Evolutionary conservation across 495 filamentous ascomycete genomes (phyloP), one percentile per base, ranked within the genome.

Genomic region (Saxophila tyrrhenica): DNA sequence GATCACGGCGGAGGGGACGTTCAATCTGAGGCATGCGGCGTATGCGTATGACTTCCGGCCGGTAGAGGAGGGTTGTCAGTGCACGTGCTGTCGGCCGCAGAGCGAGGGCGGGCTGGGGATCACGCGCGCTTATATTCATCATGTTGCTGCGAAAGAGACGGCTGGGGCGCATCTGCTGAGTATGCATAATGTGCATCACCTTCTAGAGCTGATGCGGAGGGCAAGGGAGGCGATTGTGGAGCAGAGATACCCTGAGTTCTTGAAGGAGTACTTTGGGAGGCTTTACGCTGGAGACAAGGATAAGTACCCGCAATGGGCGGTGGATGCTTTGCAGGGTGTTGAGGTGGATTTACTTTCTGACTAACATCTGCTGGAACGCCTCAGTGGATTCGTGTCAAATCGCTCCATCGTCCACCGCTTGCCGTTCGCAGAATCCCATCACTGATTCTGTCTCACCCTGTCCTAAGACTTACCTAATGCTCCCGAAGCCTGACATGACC

Each of bases 141-240:
- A 99, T 69, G 75, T 94, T 47, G 82, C 87, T 0, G 83, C 83
- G 1, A 99, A 99, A 66, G 92, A 97, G 72, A 97, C 92, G 7
- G 92, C 86, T 0, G 91, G 90, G 11, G 92, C 94, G 19, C 92
- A 99, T 74, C 69, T 99, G 68, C 71, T 98, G 32, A 94, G 89
- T 0, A 84, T 95, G 59, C 92, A 99, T 69, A 97, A 99, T 66
- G 87, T 97, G 22, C 86, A 87, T 65, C 94, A 91, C 63, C 78
- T 94, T 58, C 75, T 99, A 24, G 74, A 78, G 45, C 68, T 99
- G 58, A 95, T 97, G 90, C 71, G 73, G 13, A 69, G 73, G 41
- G 82, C 80, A 1, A 75, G 89, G 55, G 71, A 85, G 51, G 84
- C 92, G 23, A 91, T 99, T 62, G 65, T 95, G 10, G 85, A 85